These are phyloP conservation scores for Imleria badia DNA, from an alignment of 768 basidiomycete species.

Conservation along the genomic window DNA sequence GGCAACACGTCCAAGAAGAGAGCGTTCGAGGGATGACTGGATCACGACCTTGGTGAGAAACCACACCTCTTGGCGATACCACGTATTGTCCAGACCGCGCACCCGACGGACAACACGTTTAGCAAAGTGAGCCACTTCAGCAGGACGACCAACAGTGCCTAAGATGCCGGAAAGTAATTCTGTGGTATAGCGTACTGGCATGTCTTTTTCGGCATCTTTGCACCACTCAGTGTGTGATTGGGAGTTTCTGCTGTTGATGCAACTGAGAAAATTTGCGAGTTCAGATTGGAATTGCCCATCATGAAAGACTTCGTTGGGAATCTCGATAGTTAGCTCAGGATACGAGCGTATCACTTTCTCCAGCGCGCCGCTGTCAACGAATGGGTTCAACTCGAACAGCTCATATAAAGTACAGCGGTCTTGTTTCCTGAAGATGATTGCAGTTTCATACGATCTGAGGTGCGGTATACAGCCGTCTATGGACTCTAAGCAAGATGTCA, in stretches of 20 bases:
- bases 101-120: background rate
- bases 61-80: background rate
- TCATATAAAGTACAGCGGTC: background rate
- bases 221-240: background rate
- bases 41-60: background rate
- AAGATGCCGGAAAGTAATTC: background rate
- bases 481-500: background rate
- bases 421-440: background rate
- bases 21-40: background rate
- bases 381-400: background rate
- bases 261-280: background rate
- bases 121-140: background rate
- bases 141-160: background rate
- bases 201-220: no score
- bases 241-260: background rate
- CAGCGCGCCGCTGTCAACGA: background rate
- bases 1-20: background rate
- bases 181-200: no score
- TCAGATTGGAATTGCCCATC: background rate
- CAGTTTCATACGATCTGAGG: background rate
- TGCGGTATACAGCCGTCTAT: background rate
- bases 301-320: background rate
- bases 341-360: background rate
- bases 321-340: background rate
- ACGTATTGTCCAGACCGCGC: no score